Evolutionary conservation across 345 rosid species (phyloP).

Genomic region (Lagerstroemia speciosa): DNA sequence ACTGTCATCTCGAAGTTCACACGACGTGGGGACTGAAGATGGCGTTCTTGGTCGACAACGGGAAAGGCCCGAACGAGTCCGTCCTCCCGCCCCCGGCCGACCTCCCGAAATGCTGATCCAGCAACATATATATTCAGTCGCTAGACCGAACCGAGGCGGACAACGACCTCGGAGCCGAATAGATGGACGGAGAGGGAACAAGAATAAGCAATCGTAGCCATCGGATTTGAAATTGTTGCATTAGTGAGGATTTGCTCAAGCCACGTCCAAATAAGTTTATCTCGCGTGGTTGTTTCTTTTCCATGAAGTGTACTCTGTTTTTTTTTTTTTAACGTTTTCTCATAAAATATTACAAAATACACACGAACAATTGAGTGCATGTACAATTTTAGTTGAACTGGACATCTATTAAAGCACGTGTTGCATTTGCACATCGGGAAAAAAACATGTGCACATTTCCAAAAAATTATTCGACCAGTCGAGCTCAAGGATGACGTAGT

Average conservation of each 20-base stretch:
- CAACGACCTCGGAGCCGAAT: not conserved
- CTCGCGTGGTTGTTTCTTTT: not conserved
- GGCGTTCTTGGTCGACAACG: conserved; percentile 35
- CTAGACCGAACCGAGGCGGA: not conserved
- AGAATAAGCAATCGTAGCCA: no score
- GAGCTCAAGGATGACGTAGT: no score
- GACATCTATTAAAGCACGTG: no score
- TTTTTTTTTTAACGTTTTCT: no score
- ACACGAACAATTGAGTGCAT: no score
- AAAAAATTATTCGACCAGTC: no score
- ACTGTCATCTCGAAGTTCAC: conserved; percentile 38
- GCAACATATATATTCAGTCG: not conserved
- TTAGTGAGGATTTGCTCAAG: not conserved
- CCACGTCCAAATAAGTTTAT: not conserved
- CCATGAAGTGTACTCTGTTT: not conserved
- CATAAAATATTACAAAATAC: no score
- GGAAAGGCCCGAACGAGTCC: conserved; percentile 27
- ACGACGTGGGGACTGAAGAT: conserved; percentile 38
- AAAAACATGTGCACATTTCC: no score
- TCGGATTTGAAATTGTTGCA: no score
- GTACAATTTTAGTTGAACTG: no score
- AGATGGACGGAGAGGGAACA: no score
- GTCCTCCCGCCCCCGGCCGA: conserved; percentile 29
- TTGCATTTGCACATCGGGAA: no score
- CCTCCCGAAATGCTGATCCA: conserved; percentile 22